Percentiles rank a stretch among this genome's conserved stretches.
phyloP scores from a whole-genome alignment of 1,139 yeast species.

The Geotrichum bryndzae region DNA sequence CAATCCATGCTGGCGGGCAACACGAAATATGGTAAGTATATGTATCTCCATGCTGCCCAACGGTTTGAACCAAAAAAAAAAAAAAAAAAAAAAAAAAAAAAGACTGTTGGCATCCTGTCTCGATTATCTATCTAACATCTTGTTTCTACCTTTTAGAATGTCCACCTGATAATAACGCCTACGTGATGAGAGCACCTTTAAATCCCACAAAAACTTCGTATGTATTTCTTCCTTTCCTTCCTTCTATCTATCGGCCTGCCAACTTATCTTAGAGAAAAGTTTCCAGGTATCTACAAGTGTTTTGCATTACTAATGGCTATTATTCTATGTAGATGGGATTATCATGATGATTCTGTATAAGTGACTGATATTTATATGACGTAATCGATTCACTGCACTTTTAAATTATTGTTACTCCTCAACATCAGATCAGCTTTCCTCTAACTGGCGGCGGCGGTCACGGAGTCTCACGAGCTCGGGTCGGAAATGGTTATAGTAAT shows the following conservation, averaged over 20 bases:
- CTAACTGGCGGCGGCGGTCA: background rate
- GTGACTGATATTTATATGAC: no score
- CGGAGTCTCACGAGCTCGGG: slow-evolving; percentile 17
- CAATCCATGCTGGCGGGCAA: slow-evolving; percentile 62
- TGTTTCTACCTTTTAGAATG: slow-evolving; percentile 23
- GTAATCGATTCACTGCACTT: background rate
- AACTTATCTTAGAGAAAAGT: background rate
- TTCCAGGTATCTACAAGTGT: background rate
- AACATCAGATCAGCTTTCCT: background rate
- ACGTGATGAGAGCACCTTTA: slow-evolving; percentile 48
- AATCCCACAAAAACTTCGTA: slow-evolving; percentile 49
- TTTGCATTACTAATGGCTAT: background rate
- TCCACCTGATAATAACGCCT: slow-evolving; percentile 51
- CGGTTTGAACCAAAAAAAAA: background rate
- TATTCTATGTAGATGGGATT: slow-evolving; percentile 33
- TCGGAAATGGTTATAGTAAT: slow-evolving; percentile 17
- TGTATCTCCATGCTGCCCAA: background rate
- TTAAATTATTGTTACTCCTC: background rate
- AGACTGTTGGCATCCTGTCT: background rate
- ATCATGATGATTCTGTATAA: slow-evolving; percentile 46
- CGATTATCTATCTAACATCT: background rate
- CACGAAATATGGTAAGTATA: slow-evolving; percentile 35
- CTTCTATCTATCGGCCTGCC: background rate
- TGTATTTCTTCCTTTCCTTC: slow-evolving; percentile 8
- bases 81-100: background rate